A percentile compares a stretch with the other conserved stretches of the same genome.
Conservation (phyloP, 192 early-diverging fungal species). For the Backusella sp. region DNA sequence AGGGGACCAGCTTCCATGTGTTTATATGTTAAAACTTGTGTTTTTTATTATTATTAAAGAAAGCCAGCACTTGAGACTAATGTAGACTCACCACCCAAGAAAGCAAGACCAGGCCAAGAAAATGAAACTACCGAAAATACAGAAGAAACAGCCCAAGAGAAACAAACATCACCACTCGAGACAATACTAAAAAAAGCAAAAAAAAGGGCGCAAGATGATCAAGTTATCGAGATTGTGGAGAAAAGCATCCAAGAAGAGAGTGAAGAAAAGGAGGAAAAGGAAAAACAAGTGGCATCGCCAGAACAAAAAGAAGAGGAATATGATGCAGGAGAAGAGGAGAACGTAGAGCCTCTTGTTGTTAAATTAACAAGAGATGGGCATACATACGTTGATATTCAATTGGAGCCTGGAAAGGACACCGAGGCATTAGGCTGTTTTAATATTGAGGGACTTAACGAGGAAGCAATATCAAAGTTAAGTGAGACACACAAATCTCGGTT, state of each 20-base stretch:
- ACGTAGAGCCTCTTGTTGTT: not conserved
- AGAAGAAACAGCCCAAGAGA: not conserved
- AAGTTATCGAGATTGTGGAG: not conserved
- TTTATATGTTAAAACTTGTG: not conserved
- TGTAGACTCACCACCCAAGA: not conserved
- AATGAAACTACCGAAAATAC: not conserved
- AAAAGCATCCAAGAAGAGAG: not conserved
- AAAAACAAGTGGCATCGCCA: not conserved
- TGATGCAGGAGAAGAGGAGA: not conserved
- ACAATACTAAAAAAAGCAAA: not conserved
- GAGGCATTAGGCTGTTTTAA: not conserved
- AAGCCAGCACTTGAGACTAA: not conserved
- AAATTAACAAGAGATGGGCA: not conserved
- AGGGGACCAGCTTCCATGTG: not conserved
- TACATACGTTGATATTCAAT: not conserved
- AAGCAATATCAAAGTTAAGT: not conserved
- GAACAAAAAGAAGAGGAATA: not conserved
- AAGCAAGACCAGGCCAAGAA: not conserved
- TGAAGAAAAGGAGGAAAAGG: not conserved
- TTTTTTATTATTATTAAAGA: not conserved
- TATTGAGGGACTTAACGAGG: not conserved
- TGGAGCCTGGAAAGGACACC: not conserved
- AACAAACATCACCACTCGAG: not conserved
- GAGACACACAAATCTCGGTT: constrained; percentile 1
- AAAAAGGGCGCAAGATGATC: not conserved